Evolutionary conservation across 164 flowering plant genomes (phyloP).

Genomic region (Stephania yunnanensis): DNA sequence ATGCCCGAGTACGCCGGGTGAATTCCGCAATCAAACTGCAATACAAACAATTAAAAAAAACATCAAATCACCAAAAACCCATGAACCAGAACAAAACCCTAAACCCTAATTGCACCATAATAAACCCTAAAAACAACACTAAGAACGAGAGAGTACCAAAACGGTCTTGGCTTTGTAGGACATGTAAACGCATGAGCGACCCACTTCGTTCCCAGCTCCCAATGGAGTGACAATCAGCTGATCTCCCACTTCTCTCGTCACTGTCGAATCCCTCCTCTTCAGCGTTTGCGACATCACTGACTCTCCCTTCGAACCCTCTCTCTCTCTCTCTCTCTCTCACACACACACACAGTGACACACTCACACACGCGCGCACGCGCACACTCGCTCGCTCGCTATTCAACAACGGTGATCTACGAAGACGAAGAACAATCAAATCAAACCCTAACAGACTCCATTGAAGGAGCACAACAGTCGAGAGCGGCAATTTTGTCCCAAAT

Average conservation of each 20-base stretch:
- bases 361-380: neutral
- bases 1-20: slow-evolving; percentile 94
- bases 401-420: neutral
- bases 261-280: slow-evolving; percentile 50
- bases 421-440: neutral
- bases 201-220: slow-evolving; percentile 98
- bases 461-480: neutral
- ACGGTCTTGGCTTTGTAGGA: slow-evolving; percentile 64
- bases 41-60: slow-evolving; percentile 2
- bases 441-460: neutral
- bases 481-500: no score
- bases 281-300: slow-evolving; percentile 25
- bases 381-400: neutral
- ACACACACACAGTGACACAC: no score
- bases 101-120: slow-evolving; percentile 3
- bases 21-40: slow-evolving; percentile 92
- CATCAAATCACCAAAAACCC: neutral
- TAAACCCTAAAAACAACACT: neutral
- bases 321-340: slow-evolving; percentile 6
- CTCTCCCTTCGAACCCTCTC: slow-evolving; percentile 10
- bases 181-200: slow-evolving; percentile 96
- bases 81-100: neutral
- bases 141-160: slow-evolving; percentile 28
- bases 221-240: slow-evolving; percentile 78
- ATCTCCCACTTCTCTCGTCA: slow-evolving; percentile 56